A percentile compares a stretch with the other conserved stretches of the same genome.
Conservation (phyloP, 208 protist genomes). For the Willaertia magna region DNA sequence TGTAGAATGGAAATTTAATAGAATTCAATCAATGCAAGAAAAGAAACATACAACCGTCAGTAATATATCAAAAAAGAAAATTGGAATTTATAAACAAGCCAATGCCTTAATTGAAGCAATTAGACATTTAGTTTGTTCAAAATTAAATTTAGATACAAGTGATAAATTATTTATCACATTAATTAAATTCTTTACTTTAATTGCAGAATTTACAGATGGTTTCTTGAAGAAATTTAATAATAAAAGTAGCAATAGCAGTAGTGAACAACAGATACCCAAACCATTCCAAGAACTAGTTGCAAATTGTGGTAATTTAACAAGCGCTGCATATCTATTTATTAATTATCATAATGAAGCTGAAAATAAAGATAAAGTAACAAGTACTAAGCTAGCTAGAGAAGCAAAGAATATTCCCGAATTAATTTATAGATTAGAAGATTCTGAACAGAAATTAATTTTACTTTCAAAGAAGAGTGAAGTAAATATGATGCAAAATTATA, state of each 20-base stretch:
- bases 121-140: neutral
- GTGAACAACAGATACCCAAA: neutral
- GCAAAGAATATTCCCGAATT: neutral
- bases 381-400: neutral
- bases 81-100: neutral
- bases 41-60: neutral
- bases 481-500: neutral
- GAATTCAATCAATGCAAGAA: neutral
- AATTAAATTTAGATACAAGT: neutral
- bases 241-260: too few species aligned
- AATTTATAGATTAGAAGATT: neutral
- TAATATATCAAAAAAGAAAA: neutral
- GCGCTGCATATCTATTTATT: neutral
- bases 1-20: neutral
- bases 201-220: neutral
- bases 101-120: neutral
- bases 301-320: neutral
- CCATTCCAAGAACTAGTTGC: neutral
- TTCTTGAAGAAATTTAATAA: neutral
- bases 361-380: neutral
- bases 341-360: neutral
- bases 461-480: neutral
- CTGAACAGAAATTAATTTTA: neutral
- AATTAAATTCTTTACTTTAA: neutral
- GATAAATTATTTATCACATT: neutral